Conservation (phyloP, 345 rosid genomes). For the Excoecaria agallocha region DNA sequence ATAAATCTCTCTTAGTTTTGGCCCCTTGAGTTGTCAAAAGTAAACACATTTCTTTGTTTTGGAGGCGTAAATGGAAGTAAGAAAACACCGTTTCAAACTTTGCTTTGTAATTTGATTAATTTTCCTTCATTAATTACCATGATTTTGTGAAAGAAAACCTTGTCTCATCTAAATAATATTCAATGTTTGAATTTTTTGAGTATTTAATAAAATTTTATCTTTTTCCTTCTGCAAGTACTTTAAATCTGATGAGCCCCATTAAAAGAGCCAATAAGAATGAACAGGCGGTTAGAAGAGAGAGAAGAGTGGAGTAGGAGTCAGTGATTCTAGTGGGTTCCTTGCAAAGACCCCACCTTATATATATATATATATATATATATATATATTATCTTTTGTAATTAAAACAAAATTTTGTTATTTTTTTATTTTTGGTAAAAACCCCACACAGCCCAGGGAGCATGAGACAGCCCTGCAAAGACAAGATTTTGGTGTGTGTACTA, state of each 20-base stretch:
- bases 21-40: conserved; percentile 22
- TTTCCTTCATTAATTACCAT: background rate
- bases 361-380: background rate
- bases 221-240: conserved; percentile 30
- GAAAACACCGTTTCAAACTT: conserved; percentile 10
- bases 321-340: conserved; percentile 74
- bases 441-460: conserved; percentile 35
- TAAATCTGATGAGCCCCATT: conserved; percentile 35
- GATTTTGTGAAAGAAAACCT: conserved; percentile 23
- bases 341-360: conserved; percentile 41
- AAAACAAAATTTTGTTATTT: conserved; percentile 11
- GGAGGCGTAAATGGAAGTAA: conserved; percentile 7
- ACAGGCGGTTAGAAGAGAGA: conserved; percentile 79
- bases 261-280: conserved; percentile 61
- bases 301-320: conserved; percentile 61
- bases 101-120: background rate
- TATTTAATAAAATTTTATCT: conserved; percentile 11
- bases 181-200: conserved; percentile 23
- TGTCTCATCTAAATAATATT: conserved; percentile 27
- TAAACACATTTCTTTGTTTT: conserved; percentile 11
- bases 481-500: conserved; percentile 42
- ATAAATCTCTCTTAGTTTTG: no score
- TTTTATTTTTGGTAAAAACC: conserved; percentile 23
- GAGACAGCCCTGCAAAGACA: conserved; percentile 54
- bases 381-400: no score